Conservation (phyloP, 768 basidiomycete species). For the Tulasnella sp. region DNA sequence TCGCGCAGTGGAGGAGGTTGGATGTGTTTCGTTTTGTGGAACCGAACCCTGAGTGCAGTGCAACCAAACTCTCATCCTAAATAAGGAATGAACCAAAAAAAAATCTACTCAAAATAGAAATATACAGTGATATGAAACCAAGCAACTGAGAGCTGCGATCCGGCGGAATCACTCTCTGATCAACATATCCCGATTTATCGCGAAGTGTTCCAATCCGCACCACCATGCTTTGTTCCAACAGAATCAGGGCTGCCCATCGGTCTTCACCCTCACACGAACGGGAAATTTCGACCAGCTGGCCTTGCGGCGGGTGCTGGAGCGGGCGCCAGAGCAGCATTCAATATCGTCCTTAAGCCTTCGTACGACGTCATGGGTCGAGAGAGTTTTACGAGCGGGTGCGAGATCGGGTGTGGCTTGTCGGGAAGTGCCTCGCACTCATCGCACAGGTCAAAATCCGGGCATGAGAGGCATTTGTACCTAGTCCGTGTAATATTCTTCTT, state of each 20-base stretch:
- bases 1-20: no score
- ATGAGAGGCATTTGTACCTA: slow-evolving; percentile 82
- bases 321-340: no score
- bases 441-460: slow-evolving; percentile 77
- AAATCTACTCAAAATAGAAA: no score
- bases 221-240: background rate
- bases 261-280: background rate
- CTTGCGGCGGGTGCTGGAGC: no score
- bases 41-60: no score
- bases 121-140: no score
- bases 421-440: slow-evolving; percentile 67
- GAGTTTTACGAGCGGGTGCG: slow-evolving; percentile 69
- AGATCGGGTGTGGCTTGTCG: slow-evolving; percentile 57
- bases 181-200: no score
- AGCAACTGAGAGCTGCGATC: no score
- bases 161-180: no score
- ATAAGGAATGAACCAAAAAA: no score
- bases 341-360: background rate
- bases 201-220: background rate
- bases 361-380: slow-evolving; percentile 23
- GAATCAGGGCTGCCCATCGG: background rate
- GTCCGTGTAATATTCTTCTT: slow-evolving; percentile 42
- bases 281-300: background rate
- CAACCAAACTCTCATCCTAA: no score
- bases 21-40: no score